Percentiles rank a stretch among this genome's conserved stretches.
These are phyloP conservation scores for Lithocarpus polystachyus DNA, from an alignment of 306 rosid species.

Conservation along the genomic window DNA sequence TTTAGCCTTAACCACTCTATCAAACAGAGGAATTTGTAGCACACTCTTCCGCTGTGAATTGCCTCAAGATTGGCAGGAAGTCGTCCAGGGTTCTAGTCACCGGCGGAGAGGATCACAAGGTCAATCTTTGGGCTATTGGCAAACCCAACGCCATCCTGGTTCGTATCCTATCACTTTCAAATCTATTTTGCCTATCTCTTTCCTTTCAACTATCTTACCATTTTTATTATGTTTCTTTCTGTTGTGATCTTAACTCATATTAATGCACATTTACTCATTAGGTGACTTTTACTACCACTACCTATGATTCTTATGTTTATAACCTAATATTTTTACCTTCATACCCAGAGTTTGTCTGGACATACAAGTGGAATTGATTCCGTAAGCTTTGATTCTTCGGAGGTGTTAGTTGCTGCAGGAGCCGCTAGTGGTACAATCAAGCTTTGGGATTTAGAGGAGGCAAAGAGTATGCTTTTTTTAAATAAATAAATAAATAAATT, in stretches of 20 bases:
- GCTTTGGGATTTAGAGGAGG: conserved; percentile 99
- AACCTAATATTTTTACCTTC: conserved; percentile 30
- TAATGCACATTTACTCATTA: background rate
- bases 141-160: conserved; percentile 98
- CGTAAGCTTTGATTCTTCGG: conserved; percentile 91
- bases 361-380: conserved; percentile 99
- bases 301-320: conserved; percentile 3
- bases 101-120: conserved; percentile 99
- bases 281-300: background rate
- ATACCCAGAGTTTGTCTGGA: conserved; percentile 88
- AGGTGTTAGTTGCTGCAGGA: conserved; percentile 97
- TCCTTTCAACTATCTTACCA: background rate
- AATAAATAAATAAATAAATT: background rate
- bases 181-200: background rate
- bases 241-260: background rate
- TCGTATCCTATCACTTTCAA: conserved; percentile 15
- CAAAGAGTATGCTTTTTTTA: conserved; percentile 68
- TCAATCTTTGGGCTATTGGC: conserved; percentile 99
- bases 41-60: conserved; percentile 89
- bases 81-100: conserved; percentile 95
- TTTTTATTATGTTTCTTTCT: background rate
- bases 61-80: conserved; percentile 96
- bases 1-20: conserved; percentile 57
- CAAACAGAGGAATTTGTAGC: conserved; percentile 94
- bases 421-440: conserved; percentile 98